phyloP scores from a whole-genome alignment of 169 alveolate species.

The Eimeria nieschulzi region DNA sequence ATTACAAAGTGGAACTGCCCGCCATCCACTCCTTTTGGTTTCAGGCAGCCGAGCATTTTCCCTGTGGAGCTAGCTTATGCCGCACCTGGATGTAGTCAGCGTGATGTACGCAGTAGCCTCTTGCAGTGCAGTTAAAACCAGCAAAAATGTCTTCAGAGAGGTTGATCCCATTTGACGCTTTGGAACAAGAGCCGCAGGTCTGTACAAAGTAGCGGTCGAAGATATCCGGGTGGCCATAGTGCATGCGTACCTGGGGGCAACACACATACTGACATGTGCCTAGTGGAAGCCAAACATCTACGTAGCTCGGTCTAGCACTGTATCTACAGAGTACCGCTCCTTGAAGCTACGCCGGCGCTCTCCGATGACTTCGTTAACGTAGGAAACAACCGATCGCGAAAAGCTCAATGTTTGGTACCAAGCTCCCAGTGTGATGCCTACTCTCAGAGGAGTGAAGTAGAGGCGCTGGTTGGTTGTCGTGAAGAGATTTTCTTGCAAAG shows the following conservation, averaged over 20 bases:
- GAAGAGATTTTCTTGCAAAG: slow-evolving; percentile 71
- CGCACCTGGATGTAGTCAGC: slow-evolving; percentile 74
- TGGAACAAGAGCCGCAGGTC: slow-evolving; percentile 72
- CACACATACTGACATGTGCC: background rate
- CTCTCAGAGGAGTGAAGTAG: slow-evolving; percentile 65
- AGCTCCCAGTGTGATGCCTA: background rate
- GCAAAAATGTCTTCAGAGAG: slow-evolving; percentile 75
- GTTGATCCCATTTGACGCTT: slow-evolving; percentile 67
- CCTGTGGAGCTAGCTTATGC: background rate
- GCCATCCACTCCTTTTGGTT: too few species aligned
- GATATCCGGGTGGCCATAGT: slow-evolving; percentile 78
- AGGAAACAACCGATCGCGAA: background rate
- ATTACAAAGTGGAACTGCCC: too few species aligned
- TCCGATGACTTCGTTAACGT: too few species aligned
- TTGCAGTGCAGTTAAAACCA: slow-evolving; percentile 68
- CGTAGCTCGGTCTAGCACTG: too few species aligned
- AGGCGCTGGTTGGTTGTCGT: slow-evolving; percentile 69
- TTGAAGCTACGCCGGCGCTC: too few species aligned
- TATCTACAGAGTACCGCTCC: too few species aligned
- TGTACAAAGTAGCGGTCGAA: slow-evolving; percentile 74
- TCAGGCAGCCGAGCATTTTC: background rate
- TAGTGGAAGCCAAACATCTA: too few species aligned
- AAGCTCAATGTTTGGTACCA: background rate
- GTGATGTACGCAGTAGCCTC: slow-evolving; percentile 72
- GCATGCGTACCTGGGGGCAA: slow-evolving; percentile 70